Conservation (phyloP, 2,329 filamentous ascomycete genomes). For the Fusarium neocosmosporiellum region DNA sequence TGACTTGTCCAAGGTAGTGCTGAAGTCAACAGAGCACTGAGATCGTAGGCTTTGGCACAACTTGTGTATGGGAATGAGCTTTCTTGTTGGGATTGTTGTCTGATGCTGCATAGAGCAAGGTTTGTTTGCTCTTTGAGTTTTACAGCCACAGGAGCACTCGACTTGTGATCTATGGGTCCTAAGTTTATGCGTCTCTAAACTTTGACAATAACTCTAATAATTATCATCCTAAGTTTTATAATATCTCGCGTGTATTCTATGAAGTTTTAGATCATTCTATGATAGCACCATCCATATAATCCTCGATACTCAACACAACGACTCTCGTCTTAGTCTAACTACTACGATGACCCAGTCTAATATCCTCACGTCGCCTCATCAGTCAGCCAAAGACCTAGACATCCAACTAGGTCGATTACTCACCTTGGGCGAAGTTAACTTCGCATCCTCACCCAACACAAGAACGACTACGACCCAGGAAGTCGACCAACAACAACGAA, state of each 20-base stretch:
- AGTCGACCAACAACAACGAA: background rate
- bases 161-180: background rate
- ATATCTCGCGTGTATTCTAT: background rate
- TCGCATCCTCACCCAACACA: too few species aligned
- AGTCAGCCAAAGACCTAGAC: background rate
- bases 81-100: background rate
- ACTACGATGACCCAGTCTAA: too few species aligned
- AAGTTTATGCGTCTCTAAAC: background rate
- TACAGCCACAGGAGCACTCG: background rate
- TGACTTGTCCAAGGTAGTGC: background rate
- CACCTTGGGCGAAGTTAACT: too few species aligned
- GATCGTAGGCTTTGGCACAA: background rate
- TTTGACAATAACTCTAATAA: background rate
- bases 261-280: background rate
- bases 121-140: background rate
- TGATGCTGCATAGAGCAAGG: background rate
- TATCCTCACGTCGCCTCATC: too few species aligned
- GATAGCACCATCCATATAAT: too few species aligned
- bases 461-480: background rate
- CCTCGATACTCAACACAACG: too few species aligned
- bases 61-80: background rate
- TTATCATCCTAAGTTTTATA: background rate
- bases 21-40: rapidly evolving
- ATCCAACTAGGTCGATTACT: background rate
- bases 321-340: too few species aligned